phyloP scores from a whole-genome alignment of 2,329 filamentous ascomycete genomes.

The Aureobasidium melanogenum region DNA sequence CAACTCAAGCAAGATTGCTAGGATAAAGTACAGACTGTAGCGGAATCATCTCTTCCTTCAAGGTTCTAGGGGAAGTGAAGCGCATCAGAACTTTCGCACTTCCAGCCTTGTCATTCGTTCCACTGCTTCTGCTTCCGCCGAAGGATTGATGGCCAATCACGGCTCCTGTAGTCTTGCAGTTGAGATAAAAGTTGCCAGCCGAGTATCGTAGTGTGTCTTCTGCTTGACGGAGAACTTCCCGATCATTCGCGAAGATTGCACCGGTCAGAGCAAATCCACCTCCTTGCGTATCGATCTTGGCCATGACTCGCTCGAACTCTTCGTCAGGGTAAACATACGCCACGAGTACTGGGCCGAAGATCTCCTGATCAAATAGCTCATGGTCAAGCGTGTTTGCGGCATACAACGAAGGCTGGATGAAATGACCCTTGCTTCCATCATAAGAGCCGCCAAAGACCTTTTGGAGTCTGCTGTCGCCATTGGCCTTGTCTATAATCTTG shows the following conservation, averaged over 20 bases:
- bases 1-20: background rate
- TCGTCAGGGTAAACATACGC: conserved; percentile 32
- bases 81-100: conserved; percentile 18
- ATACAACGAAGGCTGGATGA: conserved; percentile 40
- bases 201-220: conserved; percentile 44
- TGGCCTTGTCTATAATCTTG: conserved; percentile 37
- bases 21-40: background rate
- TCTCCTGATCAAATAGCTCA: conserved; percentile 37
- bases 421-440: conserved; percentile 26
- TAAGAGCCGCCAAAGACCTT: conserved; percentile 38
- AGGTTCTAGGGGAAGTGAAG: background rate
- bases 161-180: conserved; percentile 50
- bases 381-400: conserved; percentile 34
- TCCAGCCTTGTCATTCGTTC: conserved; percentile 50
- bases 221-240: conserved; percentile 40
- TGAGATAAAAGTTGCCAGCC: conserved; percentile 51
- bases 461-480: conserved; percentile 34
- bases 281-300: conserved; percentile 20
- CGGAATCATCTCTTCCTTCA: conserved; percentile 4
- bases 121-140: conserved; percentile 43
- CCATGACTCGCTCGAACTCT: background rate
- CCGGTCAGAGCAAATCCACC: conserved; percentile 42
- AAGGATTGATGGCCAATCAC: conserved; percentile 50
- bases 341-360: conserved; percentile 42
- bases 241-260: conserved; percentile 42